phyloP scores from a whole-genome alignment of 208 protist species.

The Angomonas ambiguus region DNA sequence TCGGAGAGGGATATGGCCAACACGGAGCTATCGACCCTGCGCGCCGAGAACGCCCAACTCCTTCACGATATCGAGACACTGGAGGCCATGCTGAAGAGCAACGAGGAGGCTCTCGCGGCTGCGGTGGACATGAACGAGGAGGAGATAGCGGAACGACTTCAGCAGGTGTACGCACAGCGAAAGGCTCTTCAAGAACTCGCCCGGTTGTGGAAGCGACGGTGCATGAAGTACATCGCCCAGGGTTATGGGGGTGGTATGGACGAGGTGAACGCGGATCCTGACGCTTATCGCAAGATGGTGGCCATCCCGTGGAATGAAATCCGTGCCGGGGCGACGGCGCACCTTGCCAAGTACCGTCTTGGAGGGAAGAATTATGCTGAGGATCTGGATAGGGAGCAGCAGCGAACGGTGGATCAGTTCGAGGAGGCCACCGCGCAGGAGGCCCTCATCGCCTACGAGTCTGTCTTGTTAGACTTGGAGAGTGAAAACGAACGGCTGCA shows the following conservation, averaged over 20 bases:
- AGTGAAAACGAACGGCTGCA: slow-evolving; percentile 53
- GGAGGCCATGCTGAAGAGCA: slow-evolving; percentile 34
- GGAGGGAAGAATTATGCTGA: slow-evolving; percentile 12
- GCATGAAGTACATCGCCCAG: slow-evolving; percentile 62
- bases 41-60: slow-evolving; percentile 34
- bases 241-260: slow-evolving; percentile 30
- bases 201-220: slow-evolving; percentile 67
- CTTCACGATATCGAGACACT: slow-evolving; percentile 35
- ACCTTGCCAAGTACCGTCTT: slow-evolving; percentile 36
- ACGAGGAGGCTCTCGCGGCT: slow-evolving; percentile 48
- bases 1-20: slow-evolving; percentile 32
- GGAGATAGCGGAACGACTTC: slow-evolving; percentile 36
- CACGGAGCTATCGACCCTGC: slow-evolving; percentile 27
- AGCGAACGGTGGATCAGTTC: slow-evolving; percentile 34
- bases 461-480: slow-evolving; percentile 44
- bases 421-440: slow-evolving; percentile 54
- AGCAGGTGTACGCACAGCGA: slow-evolving; percentile 29
- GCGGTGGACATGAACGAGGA: slow-evolving; percentile 40
- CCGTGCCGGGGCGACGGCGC: slow-evolving; percentile 36
- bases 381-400: slow-evolving; percentile 7
- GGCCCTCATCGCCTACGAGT: slow-evolving; percentile 49
- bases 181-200: slow-evolving; percentile 33
- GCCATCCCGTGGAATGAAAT: slow-evolving; percentile 46
- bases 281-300: slow-evolving; percentile 2
- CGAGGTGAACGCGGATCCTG: slow-evolving; percentile 4